Evolutionary conservation across 139 green algal species (phyloP).

Genomic region (Coelastrella sp.): DNA sequence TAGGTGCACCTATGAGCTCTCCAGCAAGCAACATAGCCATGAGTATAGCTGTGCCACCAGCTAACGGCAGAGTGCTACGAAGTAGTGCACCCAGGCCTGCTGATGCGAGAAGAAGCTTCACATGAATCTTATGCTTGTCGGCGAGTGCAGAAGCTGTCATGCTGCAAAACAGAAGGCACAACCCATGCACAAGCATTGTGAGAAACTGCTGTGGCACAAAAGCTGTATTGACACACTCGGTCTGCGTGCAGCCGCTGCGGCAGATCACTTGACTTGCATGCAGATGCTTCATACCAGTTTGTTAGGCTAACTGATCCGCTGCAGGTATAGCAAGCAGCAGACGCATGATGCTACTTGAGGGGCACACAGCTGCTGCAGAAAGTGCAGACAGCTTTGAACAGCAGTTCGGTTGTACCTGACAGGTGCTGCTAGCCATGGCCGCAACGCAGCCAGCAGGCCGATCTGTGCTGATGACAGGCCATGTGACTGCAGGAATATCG

Average conservation of each 20-base stretch:
- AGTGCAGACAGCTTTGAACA: no score
- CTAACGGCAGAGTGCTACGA: conserved; percentile 6
- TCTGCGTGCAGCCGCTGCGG: no score
- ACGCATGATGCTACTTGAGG: background rate
- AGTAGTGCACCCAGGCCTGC: background rate
- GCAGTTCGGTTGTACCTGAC: no score
- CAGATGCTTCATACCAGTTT: background rate
- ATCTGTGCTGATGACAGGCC: conserved; percentile 29
- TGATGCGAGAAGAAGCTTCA: conserved; percentile 20
- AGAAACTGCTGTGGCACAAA: no score
- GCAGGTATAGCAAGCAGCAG: no score
- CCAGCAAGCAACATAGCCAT: conserved; percentile 40
- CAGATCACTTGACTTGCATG: no score
- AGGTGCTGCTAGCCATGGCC: conserved; percentile 31
- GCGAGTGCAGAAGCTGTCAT: conserved; percentile 7
- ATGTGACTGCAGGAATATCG: background rate
- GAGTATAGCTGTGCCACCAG: background rate
- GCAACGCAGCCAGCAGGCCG: conserved; percentile 29
- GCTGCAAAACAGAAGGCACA: background rate
- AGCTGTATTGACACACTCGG: no score
- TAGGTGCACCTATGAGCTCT: conserved; percentile 46
- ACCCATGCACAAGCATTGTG: no score
- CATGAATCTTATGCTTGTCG: conserved; percentile 13
- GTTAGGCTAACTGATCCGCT: no score
- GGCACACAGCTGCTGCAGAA: background rate